Percentiles rank a stretch among this genome's conserved stretches.
Evolutionary conservation across 192 early-diverging fungal species (phyloP).

Genomic region (Coemansia sp.): DNA sequence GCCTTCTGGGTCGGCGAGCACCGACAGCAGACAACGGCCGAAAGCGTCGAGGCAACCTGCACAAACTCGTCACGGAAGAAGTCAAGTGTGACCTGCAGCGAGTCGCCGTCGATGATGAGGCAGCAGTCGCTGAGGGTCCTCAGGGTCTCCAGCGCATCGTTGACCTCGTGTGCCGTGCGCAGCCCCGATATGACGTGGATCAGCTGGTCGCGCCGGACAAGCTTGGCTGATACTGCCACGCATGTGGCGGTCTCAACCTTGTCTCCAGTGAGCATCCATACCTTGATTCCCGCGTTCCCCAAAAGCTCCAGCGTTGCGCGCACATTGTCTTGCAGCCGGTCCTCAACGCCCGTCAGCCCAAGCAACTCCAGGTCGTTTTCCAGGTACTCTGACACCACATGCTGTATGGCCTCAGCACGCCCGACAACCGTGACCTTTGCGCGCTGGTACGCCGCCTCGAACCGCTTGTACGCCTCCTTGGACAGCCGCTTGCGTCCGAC

Average conservation of each 20-base stretch:
- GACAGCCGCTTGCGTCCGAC: slow-evolving; percentile 82
- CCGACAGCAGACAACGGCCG: slow-evolving; percentile 90
- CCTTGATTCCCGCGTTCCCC: slow-evolving; percentile 85
- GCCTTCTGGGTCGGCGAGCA: slow-evolving; percentile 98
- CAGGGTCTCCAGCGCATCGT: slow-evolving; percentile 73
- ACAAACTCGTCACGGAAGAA: slow-evolving; percentile 78
- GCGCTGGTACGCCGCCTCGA: slow-evolving; percentile 63
- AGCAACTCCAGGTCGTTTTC: slow-evolving; percentile 88
- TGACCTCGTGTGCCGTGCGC: slow-evolving; percentile 47
- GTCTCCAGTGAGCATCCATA: slow-evolving; percentile 99
- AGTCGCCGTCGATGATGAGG: slow-evolving; percentile 91
- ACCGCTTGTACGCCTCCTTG: slow-evolving; percentile 67
- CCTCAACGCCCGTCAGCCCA: slow-evolving; percentile 94
- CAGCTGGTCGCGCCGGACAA: slow-evolving; percentile 82
- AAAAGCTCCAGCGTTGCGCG: slow-evolving; percentile 84
- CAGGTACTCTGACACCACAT: slow-evolving; percentile 64
- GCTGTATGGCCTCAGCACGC: slow-evolving; percentile 68
- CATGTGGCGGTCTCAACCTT: slow-evolving; percentile 97
- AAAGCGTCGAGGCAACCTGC: slow-evolving; percentile 68
- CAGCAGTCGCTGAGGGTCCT: slow-evolving; percentile 71
- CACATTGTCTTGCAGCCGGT: slow-evolving; percentile 93
- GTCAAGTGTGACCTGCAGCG: slow-evolving; percentile 76
- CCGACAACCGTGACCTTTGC: slow-evolving; percentile 73
- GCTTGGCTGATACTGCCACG: slow-evolving; percentile 89
- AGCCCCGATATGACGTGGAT: slow-evolving; percentile 79